phyloP scores from a whole-genome alignment of 306 rosid species.

The Carpinus viminea region DNA sequence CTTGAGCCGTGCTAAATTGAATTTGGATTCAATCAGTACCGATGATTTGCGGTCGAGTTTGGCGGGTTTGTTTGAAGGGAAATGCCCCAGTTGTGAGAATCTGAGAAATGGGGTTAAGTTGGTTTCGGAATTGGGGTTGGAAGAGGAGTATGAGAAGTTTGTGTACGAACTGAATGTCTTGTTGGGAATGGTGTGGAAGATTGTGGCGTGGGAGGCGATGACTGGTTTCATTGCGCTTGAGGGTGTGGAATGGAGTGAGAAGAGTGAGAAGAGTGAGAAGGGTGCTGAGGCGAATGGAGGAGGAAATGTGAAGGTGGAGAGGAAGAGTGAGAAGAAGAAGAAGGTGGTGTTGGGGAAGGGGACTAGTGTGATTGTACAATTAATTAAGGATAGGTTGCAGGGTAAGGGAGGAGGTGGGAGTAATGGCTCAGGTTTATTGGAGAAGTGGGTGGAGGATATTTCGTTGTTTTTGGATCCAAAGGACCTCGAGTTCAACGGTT shows the following conservation, averaged over 20 bases:
- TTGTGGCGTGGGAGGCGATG: slow-evolving; percentile 71
- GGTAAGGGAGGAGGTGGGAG: slow-evolving; percentile 27
- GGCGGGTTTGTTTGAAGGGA: slow-evolving; percentile 44
- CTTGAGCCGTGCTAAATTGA: slow-evolving; percentile 42
- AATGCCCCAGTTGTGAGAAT: slow-evolving; percentile 46
- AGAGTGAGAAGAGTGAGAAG: slow-evolving; percentile 27
- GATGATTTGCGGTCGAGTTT: slow-evolving; percentile 33
- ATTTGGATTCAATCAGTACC: slow-evolving; percentile 34
- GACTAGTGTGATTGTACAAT: slow-evolving; percentile 54
- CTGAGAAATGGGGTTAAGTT: slow-evolving; percentile 40
- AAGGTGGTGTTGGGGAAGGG: slow-evolving; percentile 80
- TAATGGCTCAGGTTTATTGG: slow-evolving; percentile 44
- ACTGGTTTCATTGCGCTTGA: slow-evolving; percentile 53
- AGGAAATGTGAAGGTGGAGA: slow-evolving; percentile 43
- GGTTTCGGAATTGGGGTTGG: slow-evolving; percentile 44
- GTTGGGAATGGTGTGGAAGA: slow-evolving; percentile 60
- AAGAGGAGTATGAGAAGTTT: slow-evolving; percentile 49
- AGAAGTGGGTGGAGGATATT: slow-evolving; percentile 49
- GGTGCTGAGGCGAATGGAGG: slow-evolving; percentile 42
- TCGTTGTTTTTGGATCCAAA: slow-evolving; percentile 58
- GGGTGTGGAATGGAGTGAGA: slow-evolving; percentile 53
- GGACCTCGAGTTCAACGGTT: slow-evolving; percentile 46
- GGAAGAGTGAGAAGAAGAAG: slow-evolving; percentile 74
- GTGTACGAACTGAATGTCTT: slow-evolving; percentile 53
- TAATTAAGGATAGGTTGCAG: slow-evolving; percentile 70